A percentile compares a stretch with the other conserved stretches of the same genome.
These are phyloP conservation scores for Lactarius deliciosus DNA, from an alignment of 768 basidiomycete genomes.

Conservation along the genomic window DNA sequence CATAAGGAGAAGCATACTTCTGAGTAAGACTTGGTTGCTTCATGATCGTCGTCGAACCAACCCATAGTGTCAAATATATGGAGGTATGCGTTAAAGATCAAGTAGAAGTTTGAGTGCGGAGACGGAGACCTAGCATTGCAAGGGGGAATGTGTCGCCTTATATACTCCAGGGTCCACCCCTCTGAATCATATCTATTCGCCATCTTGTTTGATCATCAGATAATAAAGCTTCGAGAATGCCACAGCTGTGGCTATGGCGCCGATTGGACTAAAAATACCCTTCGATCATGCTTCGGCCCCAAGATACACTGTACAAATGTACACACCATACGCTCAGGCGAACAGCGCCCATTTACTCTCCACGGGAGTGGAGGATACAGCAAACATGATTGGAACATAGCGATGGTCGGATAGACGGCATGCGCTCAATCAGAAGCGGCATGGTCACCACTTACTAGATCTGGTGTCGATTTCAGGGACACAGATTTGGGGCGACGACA, in stretches of 20 bases:
- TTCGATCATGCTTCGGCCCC: constrained; percentile 4
- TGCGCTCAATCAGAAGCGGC: background rate
- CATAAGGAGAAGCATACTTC: background rate
- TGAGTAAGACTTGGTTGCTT: background rate
- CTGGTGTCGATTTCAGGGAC: background rate
- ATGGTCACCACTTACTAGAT: background rate
- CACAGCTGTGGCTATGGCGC: background rate
- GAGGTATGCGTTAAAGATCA: background rate
- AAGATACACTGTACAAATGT: background rate
- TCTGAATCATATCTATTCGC: background rate
- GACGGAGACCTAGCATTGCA: background rate
- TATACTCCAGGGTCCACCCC: constrained; percentile 7
- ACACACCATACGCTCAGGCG: background rate
- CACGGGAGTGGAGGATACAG: background rate
- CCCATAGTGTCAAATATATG: constrained; percentile 10
- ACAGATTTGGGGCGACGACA: background rate
- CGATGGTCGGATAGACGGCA: background rate
- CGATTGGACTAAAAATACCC: background rate
- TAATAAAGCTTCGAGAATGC: background rate
- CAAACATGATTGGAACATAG: background rate
- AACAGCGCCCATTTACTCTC: background rate
- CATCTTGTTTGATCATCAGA: constrained; percentile 3
- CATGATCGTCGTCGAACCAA: constrained; percentile 7
- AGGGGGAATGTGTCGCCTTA: background rate
- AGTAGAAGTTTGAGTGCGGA: background rate